Conservation (phyloP, 371 early-diverging fungal species). For the Rhizopus microsporus region DNA sequence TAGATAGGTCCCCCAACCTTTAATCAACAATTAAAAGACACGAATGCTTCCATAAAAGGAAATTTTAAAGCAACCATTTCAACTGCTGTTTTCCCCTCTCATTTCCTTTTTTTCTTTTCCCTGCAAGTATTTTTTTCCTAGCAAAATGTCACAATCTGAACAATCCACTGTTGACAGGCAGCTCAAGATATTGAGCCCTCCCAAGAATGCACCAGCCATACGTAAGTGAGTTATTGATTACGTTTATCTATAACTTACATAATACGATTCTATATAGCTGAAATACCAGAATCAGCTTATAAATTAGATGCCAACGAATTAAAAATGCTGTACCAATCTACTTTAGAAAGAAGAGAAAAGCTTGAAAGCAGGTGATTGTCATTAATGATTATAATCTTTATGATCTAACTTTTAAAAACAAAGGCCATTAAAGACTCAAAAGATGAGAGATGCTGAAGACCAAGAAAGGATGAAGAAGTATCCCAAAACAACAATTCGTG, state of each 20-base stretch:
- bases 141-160: constrained; percentile 5
- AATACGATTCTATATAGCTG: constrained; percentile 20
- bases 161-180: constrained; percentile 25
- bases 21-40: not conserved
- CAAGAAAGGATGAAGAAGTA: constrained; percentile 46
- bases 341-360: constrained; percentile 39
- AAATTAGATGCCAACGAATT: constrained; percentile 41
- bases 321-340: constrained; percentile 42
- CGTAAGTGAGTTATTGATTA: constrained; percentile 21
- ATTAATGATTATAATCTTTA: not conserved
- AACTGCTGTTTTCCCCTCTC: not conserved
- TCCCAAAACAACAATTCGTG: constrained; percentile 50
- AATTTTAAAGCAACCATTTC: not conserved
- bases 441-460: constrained; percentile 48
- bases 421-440: constrained; percentile 53
- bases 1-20: too few relatives aligned
- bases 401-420: not conserved
- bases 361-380: constrained; percentile 41
- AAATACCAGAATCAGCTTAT: constrained; percentile 50
- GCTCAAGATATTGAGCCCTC: constrained; percentile 36
- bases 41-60: not conserved
- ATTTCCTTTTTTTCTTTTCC: not conserved
- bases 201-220: constrained; percentile 30
- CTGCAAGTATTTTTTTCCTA: not conserved
- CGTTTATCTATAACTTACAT: not conserved